Base-by-base conservation (phyloP, 495 filamentous ascomycete species). In the Tuber calosporum region DNA sequence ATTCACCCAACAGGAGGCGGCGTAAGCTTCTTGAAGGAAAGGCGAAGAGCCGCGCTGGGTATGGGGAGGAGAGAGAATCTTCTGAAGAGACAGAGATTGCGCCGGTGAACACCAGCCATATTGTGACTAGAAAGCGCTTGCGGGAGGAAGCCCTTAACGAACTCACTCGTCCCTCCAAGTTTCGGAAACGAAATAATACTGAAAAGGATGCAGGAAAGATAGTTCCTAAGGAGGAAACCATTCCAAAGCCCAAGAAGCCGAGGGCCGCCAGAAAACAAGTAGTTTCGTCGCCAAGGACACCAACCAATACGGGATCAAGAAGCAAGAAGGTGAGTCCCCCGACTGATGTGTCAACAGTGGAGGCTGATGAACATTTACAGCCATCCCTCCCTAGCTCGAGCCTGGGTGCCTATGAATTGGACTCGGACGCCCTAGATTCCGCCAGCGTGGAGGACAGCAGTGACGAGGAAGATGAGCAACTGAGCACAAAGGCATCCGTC, bases 401-500 rank as follows among this genome's bases (percentile, higher is more conserved):
- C 22, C 7, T 1, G 0, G 2, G 0, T 6, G 22, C 1, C 1
- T 0, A n/a, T n/a, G 7, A n/a, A n/a, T n/a, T 22, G 7, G 1
- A 11, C 45, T 11, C 45, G 22, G 45, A n/a, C 22, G 0, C 22
- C 22, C n/a, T 9, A 3, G 11, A 9, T 9, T 13, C 22, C 2
- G 22, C 2, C 1, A 58, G 48, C 9, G 48, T n/a, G 6, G 22
- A 8, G 5, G 45, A 53, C 7, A 8, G 22, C 8, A 53, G 45
- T 9, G 45, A 48, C 4, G 43, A n/a, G 22, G 45, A 53, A 0
- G 1, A 2, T 8, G 22, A 22, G 7, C 0, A 8, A 2, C 1
- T 1, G 6, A 2, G n/a, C 2, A 1, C 45, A n/a, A n/a, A 7
- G 22, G 6, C 45, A n/a, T 40, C 39, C 8, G 11, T 40, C 4